Evolutionary conservation across 2,329 filamentous ascomycete species (phyloP), one percentile per base, ranked within the genome.

Genomic region (Neonectria ditissima): DNA sequence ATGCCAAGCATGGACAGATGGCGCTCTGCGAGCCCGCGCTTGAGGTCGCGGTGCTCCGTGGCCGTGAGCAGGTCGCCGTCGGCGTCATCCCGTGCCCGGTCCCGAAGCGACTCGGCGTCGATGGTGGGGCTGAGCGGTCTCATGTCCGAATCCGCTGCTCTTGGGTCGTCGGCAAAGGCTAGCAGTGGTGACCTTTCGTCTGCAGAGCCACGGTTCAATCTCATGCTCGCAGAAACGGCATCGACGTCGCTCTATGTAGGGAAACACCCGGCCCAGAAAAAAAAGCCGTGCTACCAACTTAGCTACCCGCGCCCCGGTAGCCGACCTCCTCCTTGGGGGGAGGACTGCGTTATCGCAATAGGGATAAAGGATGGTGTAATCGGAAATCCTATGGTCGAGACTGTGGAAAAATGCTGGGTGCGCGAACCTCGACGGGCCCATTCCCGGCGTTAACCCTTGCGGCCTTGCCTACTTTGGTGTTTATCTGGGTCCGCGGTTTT

Each of bases 1-100:
- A 86, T 81, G 61, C 83, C 84, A 63, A 86, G 84, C 55, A 86
- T 76, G 69, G 86, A 84, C 61, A 86, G 80, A 65, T 85, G 71
- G 14, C 71, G 69, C 64, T 74, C 72, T 2, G 64, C 62, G 13
- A 74, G 62, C 16, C 72, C 72, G 55, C 72, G 72, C 50, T 71
- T 65, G 2, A 74, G 69, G 20, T 56, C 66, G n/a, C 57, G 59
- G 55, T 73, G 59, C 51, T 74, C 72, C 2, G 65, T 65, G 11
- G 53, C 62, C 18, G 72, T 74, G 1, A 74, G 68, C 18, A 74
- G 61, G 53, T 74, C 68, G 32, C 60, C 70, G 50, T 59, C 59
- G 41, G 26, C 55, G 4, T 58, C 61, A 20, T n/a, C 37, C 16
- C 9, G 22, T 30, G 20, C 37, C 55, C 44, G 55, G 24, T 30